These are phyloP conservation scores for Bipolaris victoriae DNA, from an alignment of 2,329 filamentous ascomycete genomes.

Conservation along the genomic window DNA sequence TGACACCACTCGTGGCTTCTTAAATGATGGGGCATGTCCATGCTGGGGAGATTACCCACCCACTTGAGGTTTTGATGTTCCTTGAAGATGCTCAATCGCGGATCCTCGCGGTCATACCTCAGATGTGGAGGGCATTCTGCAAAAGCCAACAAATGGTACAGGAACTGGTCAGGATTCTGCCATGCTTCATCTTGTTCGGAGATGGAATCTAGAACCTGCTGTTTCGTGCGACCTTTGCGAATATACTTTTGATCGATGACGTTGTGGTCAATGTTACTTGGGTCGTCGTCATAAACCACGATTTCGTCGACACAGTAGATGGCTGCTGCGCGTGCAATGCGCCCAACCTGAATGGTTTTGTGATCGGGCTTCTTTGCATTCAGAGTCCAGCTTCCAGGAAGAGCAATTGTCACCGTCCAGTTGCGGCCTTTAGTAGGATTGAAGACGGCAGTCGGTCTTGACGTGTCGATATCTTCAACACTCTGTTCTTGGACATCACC, in stretches of 20 bases:
- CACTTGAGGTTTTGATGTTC: constrained; percentile 78
- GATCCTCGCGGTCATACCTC: constrained; percentile 32
- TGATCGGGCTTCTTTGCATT: constrained; percentile 77
- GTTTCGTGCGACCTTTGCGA: constrained; percentile 46
- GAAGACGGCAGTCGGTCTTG: constrained; percentile 74
- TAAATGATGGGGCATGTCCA: constrained; percentile 87
- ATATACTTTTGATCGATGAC: constrained; percentile 31
- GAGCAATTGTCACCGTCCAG: constrained; percentile 77
- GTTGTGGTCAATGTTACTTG: constrained; percentile 38
- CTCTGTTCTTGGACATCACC: constrained; percentile 16
- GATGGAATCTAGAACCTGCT: constrained; percentile 48
- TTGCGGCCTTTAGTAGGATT: constrained; percentile 67
- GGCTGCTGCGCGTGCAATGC: constrained; percentile 79
- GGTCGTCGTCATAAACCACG: constrained; percentile 78
- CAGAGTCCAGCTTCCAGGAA: constrained; percentile 72
- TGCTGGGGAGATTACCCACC: constrained; percentile 73
- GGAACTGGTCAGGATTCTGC: constrained; percentile 77
- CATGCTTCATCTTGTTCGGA: constrained; percentile 59
- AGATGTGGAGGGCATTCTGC: constrained; percentile 86
- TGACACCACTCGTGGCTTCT: constrained; percentile 76
- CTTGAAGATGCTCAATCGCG: constrained; percentile 73
- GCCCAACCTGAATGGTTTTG: constrained; percentile 73
- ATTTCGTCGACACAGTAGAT: constrained; percentile 87
- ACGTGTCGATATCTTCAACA: constrained; percentile 55
- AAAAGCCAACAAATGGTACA: constrained; percentile 79